A percentile compares a stretch with the other conserved stretches of the same genome.
These are phyloP conservation scores for Pseudocercospora eumusae DNA, from an alignment of 2,329 filamentous ascomycete genomes.

Conservation along the genomic window DNA sequence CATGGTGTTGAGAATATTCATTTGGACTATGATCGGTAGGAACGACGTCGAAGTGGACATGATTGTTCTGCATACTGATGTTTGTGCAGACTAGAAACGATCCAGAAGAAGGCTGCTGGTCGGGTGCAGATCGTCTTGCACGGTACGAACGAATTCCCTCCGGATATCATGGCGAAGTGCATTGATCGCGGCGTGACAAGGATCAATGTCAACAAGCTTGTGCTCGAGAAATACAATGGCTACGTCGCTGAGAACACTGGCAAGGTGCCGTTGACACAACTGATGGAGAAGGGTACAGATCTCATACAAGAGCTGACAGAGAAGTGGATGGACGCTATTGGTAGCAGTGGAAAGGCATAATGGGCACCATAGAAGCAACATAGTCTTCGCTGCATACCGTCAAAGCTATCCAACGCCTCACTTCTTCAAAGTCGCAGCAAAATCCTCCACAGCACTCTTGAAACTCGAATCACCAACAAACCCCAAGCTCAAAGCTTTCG, in stretches of 20 bases:
- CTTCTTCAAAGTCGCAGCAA: constrained; percentile 39
- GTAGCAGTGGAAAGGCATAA: constrained; percentile 29
- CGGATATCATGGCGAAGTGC: constrained; percentile 57
- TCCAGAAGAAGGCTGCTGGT: constrained; percentile 53
- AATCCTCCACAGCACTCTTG: constrained; percentile 50
- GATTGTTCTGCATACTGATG: background rate
- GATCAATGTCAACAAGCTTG: constrained; percentile 62
- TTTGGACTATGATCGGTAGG: constrained; percentile 59
- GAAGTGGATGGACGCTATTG: constrained; percentile 53
- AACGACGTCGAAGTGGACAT: too few species aligned
- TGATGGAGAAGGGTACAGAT: constrained; percentile 58
- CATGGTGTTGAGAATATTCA: constrained; percentile 65
- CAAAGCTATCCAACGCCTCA: constrained; percentile 12
- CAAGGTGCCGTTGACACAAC: constrained; percentile 53
- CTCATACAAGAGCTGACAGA: constrained; percentile 59
- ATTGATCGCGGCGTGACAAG: constrained; percentile 58
- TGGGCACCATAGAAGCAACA: background rate
- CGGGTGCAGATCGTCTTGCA: constrained; percentile 58
- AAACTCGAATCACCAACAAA: constrained; percentile 53
- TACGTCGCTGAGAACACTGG: constrained; percentile 54
- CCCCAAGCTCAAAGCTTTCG: constrained; percentile 56
- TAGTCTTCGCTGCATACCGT: background rate
- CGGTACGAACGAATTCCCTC: constrained; percentile 59
- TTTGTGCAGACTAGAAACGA: constrained; percentile 43
- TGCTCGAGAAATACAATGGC: constrained; percentile 53